phyloP scores from a whole-genome alignment of 345 rosid genomes.

The Brassica incana region DNA sequence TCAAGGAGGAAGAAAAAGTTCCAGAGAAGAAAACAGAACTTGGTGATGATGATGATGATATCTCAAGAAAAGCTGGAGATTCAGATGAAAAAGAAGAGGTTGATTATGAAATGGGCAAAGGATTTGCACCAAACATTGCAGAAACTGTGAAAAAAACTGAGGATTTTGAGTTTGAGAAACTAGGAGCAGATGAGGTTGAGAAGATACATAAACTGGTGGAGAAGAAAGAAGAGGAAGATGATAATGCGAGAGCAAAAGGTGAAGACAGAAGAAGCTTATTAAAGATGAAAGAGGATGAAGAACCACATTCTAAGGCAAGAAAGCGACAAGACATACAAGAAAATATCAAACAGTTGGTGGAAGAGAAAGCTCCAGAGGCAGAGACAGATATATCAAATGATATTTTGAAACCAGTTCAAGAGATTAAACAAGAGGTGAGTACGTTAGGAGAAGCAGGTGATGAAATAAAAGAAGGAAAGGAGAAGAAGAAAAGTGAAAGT shows the following conservation, averaged over 20 bases:
- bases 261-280: background rate
- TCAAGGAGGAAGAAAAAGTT: background rate
- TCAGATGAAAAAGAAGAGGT: background rate
- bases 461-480: background rate
- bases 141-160: constrained; percentile 14
- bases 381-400: background rate
- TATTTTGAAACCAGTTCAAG: background rate
- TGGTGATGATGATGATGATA: constrained; percentile 10
- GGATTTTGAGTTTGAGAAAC: background rate
- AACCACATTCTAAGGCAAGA: background rate
- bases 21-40: background rate
- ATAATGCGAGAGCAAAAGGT: background rate
- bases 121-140: background rate
- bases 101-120: background rate
- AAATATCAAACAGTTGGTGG: background rate
- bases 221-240: constrained; percentile 5
- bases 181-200: background rate
- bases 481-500: background rate
- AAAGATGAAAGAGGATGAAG: constrained; percentile 16
- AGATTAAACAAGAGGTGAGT: background rate
- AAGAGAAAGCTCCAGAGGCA: constrained; percentile 16
- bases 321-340: background rate
- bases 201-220: background rate
- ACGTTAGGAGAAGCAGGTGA: background rate
- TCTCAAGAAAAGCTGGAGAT: background rate